These are phyloP conservation scores for Elongisporangium prolatum DNA, from an alignment of 352 stramenopile species.

Conservation along the genomic window DNA sequence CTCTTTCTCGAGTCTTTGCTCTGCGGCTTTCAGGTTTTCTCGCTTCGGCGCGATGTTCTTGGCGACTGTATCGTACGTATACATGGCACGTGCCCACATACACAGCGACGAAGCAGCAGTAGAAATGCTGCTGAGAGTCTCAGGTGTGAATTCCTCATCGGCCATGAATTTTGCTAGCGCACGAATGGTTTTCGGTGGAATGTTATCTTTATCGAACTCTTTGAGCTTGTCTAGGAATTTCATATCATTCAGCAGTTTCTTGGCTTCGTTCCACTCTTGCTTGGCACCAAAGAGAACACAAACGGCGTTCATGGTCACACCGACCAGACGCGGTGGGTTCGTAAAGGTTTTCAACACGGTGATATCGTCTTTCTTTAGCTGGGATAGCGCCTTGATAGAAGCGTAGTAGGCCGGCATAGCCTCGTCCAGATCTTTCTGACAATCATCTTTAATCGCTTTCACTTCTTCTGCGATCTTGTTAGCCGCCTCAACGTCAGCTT, in stretches of 20 bases:
- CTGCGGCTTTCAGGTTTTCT: conserved; percentile 82
- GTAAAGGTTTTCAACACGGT: conserved; percentile 91
- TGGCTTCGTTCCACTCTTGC: conserved; percentile 90
- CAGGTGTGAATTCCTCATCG: conserved; percentile 88
- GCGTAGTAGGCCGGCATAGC: conserved; percentile 91
- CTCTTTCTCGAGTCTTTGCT: conserved; percentile 84
- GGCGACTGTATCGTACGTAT: conserved; percentile 91
- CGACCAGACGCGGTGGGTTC: conserved; percentile 85
- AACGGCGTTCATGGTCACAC: conserved; percentile 91
- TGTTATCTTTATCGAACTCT: conserved; percentile 88
- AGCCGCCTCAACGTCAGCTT: conserved; percentile 87
- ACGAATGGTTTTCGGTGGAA: conserved; percentile 83
- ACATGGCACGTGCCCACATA: conserved; percentile 94
- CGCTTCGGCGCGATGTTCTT: conserved; percentile 94
- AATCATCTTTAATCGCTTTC: conserved; percentile 92
- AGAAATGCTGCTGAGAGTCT: conserved; percentile 88
- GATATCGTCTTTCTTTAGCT: conserved; percentile 92
- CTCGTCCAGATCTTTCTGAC: conserved; percentile 90
- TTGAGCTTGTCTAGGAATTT: conserved; percentile 90
- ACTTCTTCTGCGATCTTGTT: conserved; percentile 91
- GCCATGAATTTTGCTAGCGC: conserved; percentile 88
- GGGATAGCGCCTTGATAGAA: conserved; percentile 87
- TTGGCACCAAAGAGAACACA: conserved; percentile 87
- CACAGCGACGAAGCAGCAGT: conserved; percentile 89
- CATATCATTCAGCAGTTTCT: conserved; percentile 89